Base-by-base conservation (phyloP, 768 basidiomycete genomes). In the Leccinellum luteum region DNA sequence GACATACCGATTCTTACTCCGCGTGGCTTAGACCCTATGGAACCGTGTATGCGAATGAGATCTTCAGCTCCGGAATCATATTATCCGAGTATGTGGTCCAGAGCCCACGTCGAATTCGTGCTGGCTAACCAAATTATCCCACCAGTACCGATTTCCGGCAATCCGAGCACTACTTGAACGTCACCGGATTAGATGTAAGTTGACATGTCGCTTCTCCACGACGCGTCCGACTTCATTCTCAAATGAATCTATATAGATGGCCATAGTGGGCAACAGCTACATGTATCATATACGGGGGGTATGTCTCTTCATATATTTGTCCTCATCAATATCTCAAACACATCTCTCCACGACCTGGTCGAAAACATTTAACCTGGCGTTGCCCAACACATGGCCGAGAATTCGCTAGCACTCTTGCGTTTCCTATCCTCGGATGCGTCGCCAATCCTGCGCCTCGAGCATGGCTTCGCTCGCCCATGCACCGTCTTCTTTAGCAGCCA, bases 221-320 rank as follows among this genome's bases (percentile, higher is more conserved):
- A 8, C 1, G 13, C 6, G 17, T 34, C 23, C n/a, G n/a, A n/a
- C 15, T 6, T 28, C 6, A n/a, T 47, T 49, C 15, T 51, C 30
- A 23, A n/a, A 45, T 55, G 28, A 67, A 48, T 14, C 47, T 47
- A n/a, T 62, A 32, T 48, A 92, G 90, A 92, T 96, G 82, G 94
- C 94, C 0, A 76, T 96, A 27, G 86, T 96, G 3, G 91, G 92
- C 14, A 91, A 96, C 71, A 91, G 90, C 63, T 98, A 97, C 70
- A 76, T 93, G 53, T 98, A 97, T 68, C 94, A 98, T 72, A 98
- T 93, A 76, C 85, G 89, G 49, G 92, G 92, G 78, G 89, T 86
- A 62, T 1, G 69, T 41, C n/a, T 51, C 59, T 52, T 51, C 56
- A 23, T 13, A 17, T 52, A n/a, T 48, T 25, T 43, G 41, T 41